Evolutionary conservation across 495 filamentous ascomycete species (phyloP).

Genomic region (Astrothelium macrocarpum): DNA sequence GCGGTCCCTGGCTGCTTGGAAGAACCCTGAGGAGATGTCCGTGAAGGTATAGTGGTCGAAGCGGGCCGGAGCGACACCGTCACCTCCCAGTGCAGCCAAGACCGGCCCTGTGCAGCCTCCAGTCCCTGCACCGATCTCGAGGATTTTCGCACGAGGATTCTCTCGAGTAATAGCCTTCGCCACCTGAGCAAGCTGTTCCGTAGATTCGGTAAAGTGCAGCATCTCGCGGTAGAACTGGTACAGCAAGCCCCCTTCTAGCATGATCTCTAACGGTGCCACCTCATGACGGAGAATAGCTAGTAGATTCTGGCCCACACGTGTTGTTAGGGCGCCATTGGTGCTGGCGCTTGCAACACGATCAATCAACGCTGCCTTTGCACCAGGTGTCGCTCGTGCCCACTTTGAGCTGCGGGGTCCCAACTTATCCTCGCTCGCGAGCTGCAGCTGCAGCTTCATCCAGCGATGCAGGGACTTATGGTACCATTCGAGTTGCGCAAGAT

Average conservation of each 20-base stretch:
- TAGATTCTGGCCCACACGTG: slow-evolving; percentile 9
- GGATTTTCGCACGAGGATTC: slow-evolving; percentile 13
- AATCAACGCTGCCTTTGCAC: neutral
- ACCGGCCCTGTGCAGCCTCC: slow-evolving; percentile 12
- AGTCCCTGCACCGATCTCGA: slow-evolving; percentile 23
- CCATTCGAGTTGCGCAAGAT: neutral
- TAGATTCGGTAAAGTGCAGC: neutral
- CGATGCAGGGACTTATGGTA: neutral
- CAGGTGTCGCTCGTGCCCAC: neutral
- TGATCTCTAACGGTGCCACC: slow-evolving; percentile 9
- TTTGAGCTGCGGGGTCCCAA: neutral
- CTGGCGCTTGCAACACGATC: neutral
- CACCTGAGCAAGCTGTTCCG: neutral
- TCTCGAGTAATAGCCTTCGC: slow-evolving; percentile 6
- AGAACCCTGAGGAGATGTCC: slow-evolving; percentile 18
- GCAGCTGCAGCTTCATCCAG: neutral
- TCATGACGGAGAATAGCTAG: slow-evolving; percentile 6
- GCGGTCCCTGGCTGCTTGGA: slow-evolving; percentile 11
- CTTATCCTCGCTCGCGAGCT: neutral
- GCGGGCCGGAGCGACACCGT: neutral
- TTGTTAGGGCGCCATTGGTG: neutral
- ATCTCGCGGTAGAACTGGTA: slow-evolving; percentile 12
- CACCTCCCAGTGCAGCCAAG: neutral
- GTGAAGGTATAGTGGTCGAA: slow-evolving; percentile 12
- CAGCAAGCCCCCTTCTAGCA: slow-evolving; percentile 12